phyloP scores from a whole-genome alignment of 2,329 filamentous ascomycete species.

The Aspergillus proliferans region DNA sequence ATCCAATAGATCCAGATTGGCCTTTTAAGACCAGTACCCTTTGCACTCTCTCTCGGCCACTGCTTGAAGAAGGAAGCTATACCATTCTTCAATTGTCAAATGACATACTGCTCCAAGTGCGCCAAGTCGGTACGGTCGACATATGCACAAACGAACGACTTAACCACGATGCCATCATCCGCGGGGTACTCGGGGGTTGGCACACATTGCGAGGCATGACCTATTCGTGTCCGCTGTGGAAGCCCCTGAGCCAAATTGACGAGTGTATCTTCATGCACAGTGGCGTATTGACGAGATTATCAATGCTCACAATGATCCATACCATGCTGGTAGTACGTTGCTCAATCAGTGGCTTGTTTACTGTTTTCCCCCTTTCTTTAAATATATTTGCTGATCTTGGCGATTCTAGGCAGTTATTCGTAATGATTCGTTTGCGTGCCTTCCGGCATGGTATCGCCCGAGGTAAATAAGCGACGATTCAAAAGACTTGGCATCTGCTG shows the following conservation, averaged over 20 bases:
- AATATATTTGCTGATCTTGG: too few relatives aligned
- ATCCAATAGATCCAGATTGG: too few relatives aligned
- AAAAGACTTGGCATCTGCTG: background rate
- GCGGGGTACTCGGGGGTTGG: background rate
- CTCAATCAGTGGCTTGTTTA: background rate
- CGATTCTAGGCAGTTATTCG: background rate
- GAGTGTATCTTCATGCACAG: background rate
- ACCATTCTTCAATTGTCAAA: background rate
- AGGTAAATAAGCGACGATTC: background rate
- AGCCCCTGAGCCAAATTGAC: background rate
- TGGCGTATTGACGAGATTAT: background rate
- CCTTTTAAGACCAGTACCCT: too few relatives aligned
- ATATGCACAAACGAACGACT: background rate
- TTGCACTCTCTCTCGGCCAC: background rate
- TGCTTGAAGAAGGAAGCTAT: background rate
- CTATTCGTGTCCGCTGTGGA: background rate
- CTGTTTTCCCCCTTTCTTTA: background rate
- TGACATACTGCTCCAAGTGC: background rate
- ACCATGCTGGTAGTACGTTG: background rate
- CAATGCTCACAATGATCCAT: background rate
- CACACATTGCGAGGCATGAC: background rate
- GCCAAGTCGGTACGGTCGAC: background rate
- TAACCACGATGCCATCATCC: background rate
- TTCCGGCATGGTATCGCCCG: background rate
- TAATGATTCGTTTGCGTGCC: background rate